Conservation (phyloP, 2,329 filamentous ascomycete genomes). For the Fusarium tanahbumbuense region DNA sequence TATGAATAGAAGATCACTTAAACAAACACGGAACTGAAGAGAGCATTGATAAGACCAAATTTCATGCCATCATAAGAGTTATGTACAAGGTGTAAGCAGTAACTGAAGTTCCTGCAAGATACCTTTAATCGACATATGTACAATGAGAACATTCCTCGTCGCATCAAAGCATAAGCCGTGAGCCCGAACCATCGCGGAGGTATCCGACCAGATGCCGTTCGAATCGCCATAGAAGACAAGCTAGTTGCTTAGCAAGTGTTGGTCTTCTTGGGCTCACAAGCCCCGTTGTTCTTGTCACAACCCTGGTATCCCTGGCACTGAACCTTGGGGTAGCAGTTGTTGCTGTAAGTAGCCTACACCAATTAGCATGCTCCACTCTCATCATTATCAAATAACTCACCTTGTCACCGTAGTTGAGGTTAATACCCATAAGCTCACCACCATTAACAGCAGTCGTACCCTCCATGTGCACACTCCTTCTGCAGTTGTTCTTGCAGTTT, state of each 20-base stretch:
- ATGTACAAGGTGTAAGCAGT: no score
- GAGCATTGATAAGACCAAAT: no score
- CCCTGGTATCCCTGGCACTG: constrained; percentile 49
- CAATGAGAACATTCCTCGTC: no score
- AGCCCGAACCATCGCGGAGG: no score
- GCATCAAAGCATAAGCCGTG: no score
- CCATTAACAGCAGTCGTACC: constrained; percentile 55
- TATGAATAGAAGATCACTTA: no score
- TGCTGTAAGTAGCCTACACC: constrained; percentile 44
- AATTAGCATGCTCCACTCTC: not conserved
- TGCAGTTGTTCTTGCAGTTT: constrained; percentile 49
- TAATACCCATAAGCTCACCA: constrained; percentile 59
- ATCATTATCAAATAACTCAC: fast-evolving
- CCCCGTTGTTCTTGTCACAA: constrained; percentile 46
- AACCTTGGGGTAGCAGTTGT: constrained; percentile 46
- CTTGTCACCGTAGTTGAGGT: constrained; percentile 53
- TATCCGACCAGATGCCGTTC: no score
- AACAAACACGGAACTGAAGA: no score
- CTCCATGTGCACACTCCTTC: constrained; percentile 58
- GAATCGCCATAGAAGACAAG: no score
- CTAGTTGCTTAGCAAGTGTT: not conserved
- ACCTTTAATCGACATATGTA: no score
- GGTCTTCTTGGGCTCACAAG: constrained; percentile 46
- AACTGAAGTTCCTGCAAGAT: no score
- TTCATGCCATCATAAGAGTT: no score